Percentiles rank a stretch among this genome's conserved stretches.
Conservation (phyloP, 805 yeast genomes). For the Sugiyamaella valdiviana region DNA sequence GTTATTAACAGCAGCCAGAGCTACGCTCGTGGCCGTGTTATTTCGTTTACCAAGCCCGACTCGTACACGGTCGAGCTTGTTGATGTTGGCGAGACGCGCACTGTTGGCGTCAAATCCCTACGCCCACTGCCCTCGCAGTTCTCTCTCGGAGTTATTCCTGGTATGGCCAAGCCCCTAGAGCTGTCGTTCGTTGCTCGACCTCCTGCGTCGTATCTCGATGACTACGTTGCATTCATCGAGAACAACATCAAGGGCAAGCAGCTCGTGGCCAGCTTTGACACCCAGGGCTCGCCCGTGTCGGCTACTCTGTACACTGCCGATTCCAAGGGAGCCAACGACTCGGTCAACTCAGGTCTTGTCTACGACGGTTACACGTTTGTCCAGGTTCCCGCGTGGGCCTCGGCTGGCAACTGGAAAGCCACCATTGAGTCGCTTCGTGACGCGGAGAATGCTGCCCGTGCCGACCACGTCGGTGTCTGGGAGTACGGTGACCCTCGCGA, state of each 20-base stretch:
- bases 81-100: constrained; percentile 54
- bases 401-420: constrained; percentile 23
- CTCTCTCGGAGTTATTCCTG: constrained; percentile 35
- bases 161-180: constrained; percentile 51
- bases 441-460: constrained; percentile 46
- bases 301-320: constrained; percentile 53
- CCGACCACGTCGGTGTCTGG: constrained; percentile 60
- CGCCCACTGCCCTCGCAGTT: constrained; percentile 50
- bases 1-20: constrained; percentile 50
- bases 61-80: constrained; percentile 49
- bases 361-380: constrained; percentile 57
- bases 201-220: constrained; percentile 54
- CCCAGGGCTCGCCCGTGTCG: constrained; percentile 29
- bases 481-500: constrained; percentile 65
- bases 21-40: constrained; percentile 53
- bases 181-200: constrained; percentile 53
- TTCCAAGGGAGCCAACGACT: constrained; percentile 46
- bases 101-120: constrained; percentile 40
- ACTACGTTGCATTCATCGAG: constrained; percentile 49
- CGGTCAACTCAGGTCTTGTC: constrained; percentile 55
- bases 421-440: constrained; percentile 38
- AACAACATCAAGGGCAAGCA: constrained; percentile 47
- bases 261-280: constrained; percentile 48
- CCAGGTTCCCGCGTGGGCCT: constrained; percentile 34
- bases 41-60: constrained; percentile 40